Base-by-base conservation (phyloP, 73 alveolate genomes). In the Paramecium biaurelia region DNA sequence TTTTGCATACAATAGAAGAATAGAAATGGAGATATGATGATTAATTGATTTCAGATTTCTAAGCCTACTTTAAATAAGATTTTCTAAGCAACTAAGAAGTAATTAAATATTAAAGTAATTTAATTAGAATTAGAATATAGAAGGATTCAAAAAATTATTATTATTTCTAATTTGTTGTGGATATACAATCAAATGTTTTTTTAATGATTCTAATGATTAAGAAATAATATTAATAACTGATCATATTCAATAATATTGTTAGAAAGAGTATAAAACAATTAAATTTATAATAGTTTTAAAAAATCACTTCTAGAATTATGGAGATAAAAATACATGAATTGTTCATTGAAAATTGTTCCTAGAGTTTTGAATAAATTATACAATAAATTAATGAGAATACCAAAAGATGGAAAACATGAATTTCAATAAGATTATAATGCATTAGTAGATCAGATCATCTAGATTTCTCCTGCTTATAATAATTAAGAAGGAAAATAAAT, bases 1-100 rank as follows among this genome's bases (percentile, higher is more conserved):
- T 89, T 72, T 57, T 76, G 9, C 87, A 89, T 24, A 63, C 49
- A 18, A 34, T 89, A 9, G 94, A 89, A 70, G 94, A 89, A 21
- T 42, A 82, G 41, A 70, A 89, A 58, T 89, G 94, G 94, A 89
- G 74, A 42, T 76, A 43, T 24, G 94, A 89, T 26, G 94, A 89
- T 70, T 43, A 41, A 79, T 35, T 89, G 68, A 82, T 70, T 23
- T 58, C 47, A 10, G 92, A 82, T 12, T 70, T 70, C 56, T 42
- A 23, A 38, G 85, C 84, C 1, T 26, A 70, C 76, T 89, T 89
- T 89, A 89, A 70, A 82, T 49, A 70, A 58, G 94, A 89, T 70
- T 89, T 89, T 58, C 20, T 89, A 24, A 89, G 87, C 70, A 89
- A 45, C 30, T 58, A 63, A 23, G 94, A 89, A 89, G 92, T 89